Percentiles rank a stretch among this genome's conserved stretches.
Conservation (phyloP, 2,329 filamentous ascomycete genomes). For the Grosmannia penicillata region DNA sequence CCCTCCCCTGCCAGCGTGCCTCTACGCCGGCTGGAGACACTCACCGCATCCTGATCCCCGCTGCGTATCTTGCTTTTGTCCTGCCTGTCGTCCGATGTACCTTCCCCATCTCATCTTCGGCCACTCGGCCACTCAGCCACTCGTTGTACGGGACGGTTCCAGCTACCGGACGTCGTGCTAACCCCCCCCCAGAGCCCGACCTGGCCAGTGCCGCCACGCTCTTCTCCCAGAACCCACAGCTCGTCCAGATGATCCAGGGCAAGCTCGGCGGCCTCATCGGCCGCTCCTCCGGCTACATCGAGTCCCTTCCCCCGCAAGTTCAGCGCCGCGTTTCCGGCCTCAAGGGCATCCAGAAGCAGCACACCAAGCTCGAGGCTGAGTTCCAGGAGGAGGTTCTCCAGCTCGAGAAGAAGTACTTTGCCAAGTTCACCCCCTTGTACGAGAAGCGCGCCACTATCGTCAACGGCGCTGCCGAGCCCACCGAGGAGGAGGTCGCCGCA, state of each 20-base stretch:
- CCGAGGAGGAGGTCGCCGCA: slow-evolving; percentile 71
- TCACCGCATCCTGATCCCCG: no score
- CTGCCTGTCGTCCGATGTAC: no score
- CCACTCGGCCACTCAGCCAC: no score
- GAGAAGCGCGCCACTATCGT: slow-evolving; percentile 87
- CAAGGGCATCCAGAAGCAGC: slow-evolving; percentile 97
- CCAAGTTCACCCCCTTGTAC: slow-evolving; percentile 96
- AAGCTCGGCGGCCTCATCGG: slow-evolving; percentile 88
- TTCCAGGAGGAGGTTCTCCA: slow-evolving; percentile 98
- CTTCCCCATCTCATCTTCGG: no score
- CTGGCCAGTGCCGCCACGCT: slow-evolving; percentile 76
- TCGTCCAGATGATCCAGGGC: slow-evolving; percentile 95
- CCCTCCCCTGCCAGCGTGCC: no score
- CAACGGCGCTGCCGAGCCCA: slow-evolving; percentile 76
- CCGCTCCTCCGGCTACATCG: slow-evolving; percentile 92
- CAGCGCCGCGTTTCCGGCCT: slow-evolving; percentile 88
- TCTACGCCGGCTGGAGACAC: no score
- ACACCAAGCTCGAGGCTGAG: slow-evolving; percentile 93
- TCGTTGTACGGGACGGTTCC: no score
- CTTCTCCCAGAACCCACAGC: slow-evolving; percentile 87
- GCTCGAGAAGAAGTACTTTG: slow-evolving; percentile 98
- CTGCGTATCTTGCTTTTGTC: no score
- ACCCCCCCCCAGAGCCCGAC: slow-evolving; percentile 61
- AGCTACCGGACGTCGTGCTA: no score
- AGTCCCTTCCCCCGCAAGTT: slow-evolving; percentile 79